Evolutionary conservation across 768 basidiomycete species (phyloP), one percentile per base, ranked within the genome.

Genomic region (Cyclocybe cylindracea): DNA sequence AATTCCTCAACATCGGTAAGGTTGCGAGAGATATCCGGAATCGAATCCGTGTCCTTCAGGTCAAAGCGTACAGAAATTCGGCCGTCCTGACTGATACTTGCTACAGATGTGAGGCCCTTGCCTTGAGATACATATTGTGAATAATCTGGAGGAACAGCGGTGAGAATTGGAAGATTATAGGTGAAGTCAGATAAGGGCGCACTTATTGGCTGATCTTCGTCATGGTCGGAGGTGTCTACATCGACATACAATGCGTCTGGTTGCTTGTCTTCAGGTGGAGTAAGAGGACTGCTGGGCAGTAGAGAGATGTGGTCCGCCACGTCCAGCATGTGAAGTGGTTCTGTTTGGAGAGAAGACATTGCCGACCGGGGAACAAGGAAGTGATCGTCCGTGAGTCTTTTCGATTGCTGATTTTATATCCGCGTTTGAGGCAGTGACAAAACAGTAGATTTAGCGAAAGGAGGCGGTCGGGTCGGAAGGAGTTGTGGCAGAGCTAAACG

Each of bases 1-100:
- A 77, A 80, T 58, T 84, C 83, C 29, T 74, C 64, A 7, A 83
- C 77, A 10, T 77, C 69, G 16, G 75, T 73, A 54, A 79, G 70
- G 38, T 78, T 76, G 36, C 66, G 57, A 3, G 79, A 80, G 5
- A 85, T 61, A 43, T 83, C 80, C 1, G 80, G 80, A 3, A 83
- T 63, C 8, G 69, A 62, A 44, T 77, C 65, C 59, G 24, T 24
- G 24, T 24, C 24, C 24, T 79, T 78, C 45, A 84, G 67, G 55
- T 81, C 73, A 11, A 83, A 64, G 5, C 70, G 72, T 11, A 82
- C 57, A 31, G 70, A 66, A 54, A 83, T 80, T 36, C 77, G 68
- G 3, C 80, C 80, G 48, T 82, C 79, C 13, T 64, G 50, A 9
- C 71, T 66, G 16, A 81, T 60, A 4, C 63, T 68, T 16, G 77